phyloP scores from a whole-genome alignment of 495 filamentous ascomycete genomes.

The Lentithecium fluviatile region DNA sequence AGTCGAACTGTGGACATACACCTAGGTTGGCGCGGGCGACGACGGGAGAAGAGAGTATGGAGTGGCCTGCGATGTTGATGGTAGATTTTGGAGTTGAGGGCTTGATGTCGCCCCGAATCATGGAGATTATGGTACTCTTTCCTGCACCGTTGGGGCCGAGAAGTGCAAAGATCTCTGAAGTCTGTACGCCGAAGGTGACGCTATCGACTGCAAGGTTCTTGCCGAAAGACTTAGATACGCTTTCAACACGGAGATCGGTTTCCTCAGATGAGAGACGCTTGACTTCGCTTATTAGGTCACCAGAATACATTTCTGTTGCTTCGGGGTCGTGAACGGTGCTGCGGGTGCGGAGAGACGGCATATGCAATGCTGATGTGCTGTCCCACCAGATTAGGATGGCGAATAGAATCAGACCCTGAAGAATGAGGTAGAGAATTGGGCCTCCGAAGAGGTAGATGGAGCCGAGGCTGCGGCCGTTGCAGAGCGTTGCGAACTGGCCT shows the following conservation, averaged over 20 bases:
- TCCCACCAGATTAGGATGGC: slow-evolving; percentile 58
- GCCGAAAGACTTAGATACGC: slow-evolving; percentile 73
- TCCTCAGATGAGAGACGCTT: slow-evolving; percentile 50
- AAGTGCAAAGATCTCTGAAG: slow-evolving; percentile 77
- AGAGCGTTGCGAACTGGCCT: slow-evolving; percentile 75
- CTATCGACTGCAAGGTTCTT: slow-evolving; percentile 70
- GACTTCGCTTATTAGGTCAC: slow-evolving; percentile 51
- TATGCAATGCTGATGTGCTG: slow-evolving; percentile 45
- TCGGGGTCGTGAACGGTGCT: slow-evolving; percentile 44
- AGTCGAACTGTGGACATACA: slow-evolving; percentile 72
- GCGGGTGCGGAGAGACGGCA: slow-evolving; percentile 3
- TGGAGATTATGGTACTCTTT: slow-evolving; percentile 78
- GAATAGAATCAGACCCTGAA: slow-evolving; percentile 67
- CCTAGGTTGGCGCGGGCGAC: slow-evolving; percentile 69
- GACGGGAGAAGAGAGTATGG: slow-evolving; percentile 60
- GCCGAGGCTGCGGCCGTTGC: slow-evolving; percentile 60
- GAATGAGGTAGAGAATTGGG: slow-evolving; percentile 71
- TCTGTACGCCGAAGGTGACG: slow-evolving; percentile 73
- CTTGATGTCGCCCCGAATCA: slow-evolving; percentile 74
- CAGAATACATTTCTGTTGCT: slow-evolving; percentile 46
- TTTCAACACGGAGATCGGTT: slow-evolving; percentile 65
- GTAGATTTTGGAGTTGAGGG: slow-evolving; percentile 51
- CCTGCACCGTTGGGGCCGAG: slow-evolving; percentile 87
- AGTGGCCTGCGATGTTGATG: slow-evolving; percentile 69
- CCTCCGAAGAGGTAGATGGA: slow-evolving; percentile 71